Percentiles rank a stretch among this genome's conserved stretches.
Evolutionary conservation across 2,329 filamentous ascomycete genomes (phyloP).

Genomic region (Xylariaceae sp.): DNA sequence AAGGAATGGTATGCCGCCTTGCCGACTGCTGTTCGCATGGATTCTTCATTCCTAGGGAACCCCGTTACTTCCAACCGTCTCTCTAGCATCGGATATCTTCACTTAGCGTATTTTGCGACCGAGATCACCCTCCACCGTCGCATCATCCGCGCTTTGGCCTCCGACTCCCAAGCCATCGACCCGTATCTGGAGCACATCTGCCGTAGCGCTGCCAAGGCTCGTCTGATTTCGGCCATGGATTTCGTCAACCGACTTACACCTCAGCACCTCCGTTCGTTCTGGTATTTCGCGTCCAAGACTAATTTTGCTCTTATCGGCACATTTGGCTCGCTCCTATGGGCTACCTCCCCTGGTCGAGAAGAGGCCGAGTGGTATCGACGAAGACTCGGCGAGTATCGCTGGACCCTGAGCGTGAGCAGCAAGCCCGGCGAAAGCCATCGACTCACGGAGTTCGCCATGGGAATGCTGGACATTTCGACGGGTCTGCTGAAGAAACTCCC

Average conservation of each 20-base stretch:
- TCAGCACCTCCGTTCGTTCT: constrained; percentile 82
- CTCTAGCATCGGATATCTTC: constrained; percentile 68
- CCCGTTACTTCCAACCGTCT: constrained; percentile 41
- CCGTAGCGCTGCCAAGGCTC: constrained; percentile 86
- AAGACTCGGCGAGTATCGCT: constrained; percentile 81
- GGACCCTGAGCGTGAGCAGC: constrained; percentile 83
- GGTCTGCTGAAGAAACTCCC: constrained; percentile 64
- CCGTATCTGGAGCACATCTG: constrained; percentile 87
- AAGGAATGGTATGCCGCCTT: constrained; percentile 76
- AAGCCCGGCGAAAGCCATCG: constrained; percentile 59
- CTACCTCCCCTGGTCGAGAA: constrained; percentile 78
- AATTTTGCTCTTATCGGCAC: constrained; percentile 95
- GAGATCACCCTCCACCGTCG: constrained; percentile 90
- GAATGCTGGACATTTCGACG: constrained; percentile 68
- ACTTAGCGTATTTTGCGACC: constrained; percentile 87
- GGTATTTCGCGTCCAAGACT: constrained; percentile 82
- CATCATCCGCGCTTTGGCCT: constrained; percentile 74
- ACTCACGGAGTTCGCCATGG: constrained; percentile 67
- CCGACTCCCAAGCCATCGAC: constrained; percentile 49
- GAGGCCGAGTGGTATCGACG: constrained; percentile 91
- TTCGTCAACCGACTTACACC: constrained; percentile 91
- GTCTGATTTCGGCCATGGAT: constrained; percentile 93
- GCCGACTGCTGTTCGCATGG: constrained; percentile 61
- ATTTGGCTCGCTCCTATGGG: constrained; percentile 84
- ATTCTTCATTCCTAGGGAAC: constrained; percentile 46